Evolutionary conservation across 2,329 filamentous ascomycete genomes (phyloP), one percentile per base, ranked within the genome.

Genomic region (Drechslera avenae): DNA sequence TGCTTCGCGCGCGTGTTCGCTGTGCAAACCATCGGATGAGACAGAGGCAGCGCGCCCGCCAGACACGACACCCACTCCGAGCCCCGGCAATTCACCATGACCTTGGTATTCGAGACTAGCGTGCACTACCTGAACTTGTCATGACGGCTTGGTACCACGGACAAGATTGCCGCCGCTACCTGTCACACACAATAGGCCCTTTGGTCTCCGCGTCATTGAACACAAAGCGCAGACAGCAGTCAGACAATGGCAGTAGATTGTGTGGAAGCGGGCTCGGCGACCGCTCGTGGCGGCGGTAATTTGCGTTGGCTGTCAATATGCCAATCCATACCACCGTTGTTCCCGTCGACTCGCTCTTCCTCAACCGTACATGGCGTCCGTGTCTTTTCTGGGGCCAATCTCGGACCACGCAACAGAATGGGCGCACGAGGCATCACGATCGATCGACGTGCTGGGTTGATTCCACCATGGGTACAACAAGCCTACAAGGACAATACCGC

Each of bases 11-110:
- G 36, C 31, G 43, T 37, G 45, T 39, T 34, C 42, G 12, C 18
- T 32, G 21, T 12, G 16, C 28, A 21, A 40, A 28, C 26, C 26
- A 16, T 26, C 7, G 26, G 26, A 23, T 46, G 21, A 36, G 41
- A 50, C 42, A 30, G 14, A 39, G 47, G 30, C 26, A 46, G 40
- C 42, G 41, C 41, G 26, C 39, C 17, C 30, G 14, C 34, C 41
- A 47, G 49, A 51, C 49, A 51, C 37, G 35, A 37, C 48, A 51
- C 19, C 49, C 37, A 51, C 36, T 30, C 21, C 30, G 17, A 45
- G 31, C 41, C 16, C 17, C 42, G 31, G 37, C 49, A 41, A 19
- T 30, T 30, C 16, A 19, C 28, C 31, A 47, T 19, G 43, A 31
- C 32, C 36, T 36, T 41, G 39, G 23, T 17, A 23, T 8, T 7